Base-by-base conservation (phyloP, 2,329 filamentous ascomycete genomes). In the Neurospora sp. region DNA sequence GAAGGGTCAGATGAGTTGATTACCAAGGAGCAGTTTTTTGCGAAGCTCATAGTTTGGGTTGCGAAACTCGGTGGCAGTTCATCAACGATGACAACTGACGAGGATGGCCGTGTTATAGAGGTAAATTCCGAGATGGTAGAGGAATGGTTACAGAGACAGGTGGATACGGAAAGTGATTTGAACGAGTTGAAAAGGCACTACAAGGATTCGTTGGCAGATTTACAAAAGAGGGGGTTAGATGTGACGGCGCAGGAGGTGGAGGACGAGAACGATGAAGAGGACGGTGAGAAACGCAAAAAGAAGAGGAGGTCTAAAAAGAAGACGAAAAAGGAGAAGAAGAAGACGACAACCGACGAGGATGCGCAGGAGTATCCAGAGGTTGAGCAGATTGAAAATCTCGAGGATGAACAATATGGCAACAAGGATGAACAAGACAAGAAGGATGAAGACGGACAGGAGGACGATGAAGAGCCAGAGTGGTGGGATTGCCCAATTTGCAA, bases 401-500 rank as follows among this genome's bases (percentile, higher is more conserved):
- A 15, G 43, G 43, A 46, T 4, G 43, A 19, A 19, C 41, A 46
- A 46, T n/a, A 41, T 41, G 17, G 23, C 43, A 46, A 46, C 1
- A 41, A 40, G 39, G 39, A 15, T 17, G 39, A 40, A 40, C 39
- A 40, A 15, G 15, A 40, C n/a, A 6, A 46, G 10, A 23, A 52
- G 43, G 19, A 28, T 23, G 43, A 52, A 52, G 43, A 52, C 19
- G 43, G 19, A 52, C 43, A 23, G 10, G 43, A 11, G 43, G 19
- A 46, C 11, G 46, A 28, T 57, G 19, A 28, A 33, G 8, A 57
- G 4, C 11, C 33, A 33, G 33, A 33, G 33, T 6, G 83, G 78
- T 98, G 94, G 94, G 86, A 90, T 43, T 99, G 96, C 78, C 96
- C 96, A 0, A 92, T 98, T 65, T 99, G 96, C 78, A 81, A 83